These are phyloP conservation scores for Aspergillus alliaceus DNA, from an alignment of 2,329 filamentous ascomycete genomes.

Conservation along the genomic window DNA sequence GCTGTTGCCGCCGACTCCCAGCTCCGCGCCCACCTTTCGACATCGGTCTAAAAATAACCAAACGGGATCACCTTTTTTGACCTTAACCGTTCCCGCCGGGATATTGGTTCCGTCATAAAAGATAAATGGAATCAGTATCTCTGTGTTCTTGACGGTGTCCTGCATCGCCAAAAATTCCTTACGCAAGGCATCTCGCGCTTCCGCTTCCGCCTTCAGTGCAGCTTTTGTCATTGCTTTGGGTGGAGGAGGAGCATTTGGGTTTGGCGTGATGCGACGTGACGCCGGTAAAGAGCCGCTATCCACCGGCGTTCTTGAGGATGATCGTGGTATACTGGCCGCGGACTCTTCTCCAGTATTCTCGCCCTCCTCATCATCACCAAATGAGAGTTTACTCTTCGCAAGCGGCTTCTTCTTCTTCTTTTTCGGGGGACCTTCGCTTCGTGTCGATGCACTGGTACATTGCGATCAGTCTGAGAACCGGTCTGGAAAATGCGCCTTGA, in stretches of 20 bases:
- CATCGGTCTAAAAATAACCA: constrained; percentile 94
- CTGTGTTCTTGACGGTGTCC: constrained; percentile 81
- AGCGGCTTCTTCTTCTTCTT: constrained; percentile 60
- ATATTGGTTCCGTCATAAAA: constrained; percentile 95
- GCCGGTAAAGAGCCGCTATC: constrained; percentile 30
- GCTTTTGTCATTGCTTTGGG: constrained; percentile 78
- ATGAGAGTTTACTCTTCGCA: constrained; percentile 63
- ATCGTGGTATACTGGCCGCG: constrained; percentile 38
- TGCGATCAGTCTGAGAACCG: constrained; percentile 48
- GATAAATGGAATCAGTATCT: constrained; percentile 89
- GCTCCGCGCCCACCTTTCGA: constrained; percentile 82
- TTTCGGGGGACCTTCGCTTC: constrained; percentile 45
- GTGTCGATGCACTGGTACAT: constrained; percentile 56
- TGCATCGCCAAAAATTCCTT: constrained; percentile 82
- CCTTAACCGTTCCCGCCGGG: constrained; percentile 76
- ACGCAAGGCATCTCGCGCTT: constrained; percentile 70
- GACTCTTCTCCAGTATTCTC: constrained; percentile 52
- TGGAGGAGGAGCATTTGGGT: constrained; percentile 48
- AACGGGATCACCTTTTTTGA: constrained; percentile 90
- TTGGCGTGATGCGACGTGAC: constrained; percentile 41
- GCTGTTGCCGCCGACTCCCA: constrained; percentile 68
- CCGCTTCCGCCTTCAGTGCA: constrained; percentile 74
- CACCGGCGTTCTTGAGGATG: constrained; percentile 36
- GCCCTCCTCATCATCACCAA: constrained; percentile 61
- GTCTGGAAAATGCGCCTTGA: constrained; percentile 18